Evolutionary conservation across 371 early-diverging fungal genomes (phyloP).

Genomic region (Massospora cicadina): DNA sequence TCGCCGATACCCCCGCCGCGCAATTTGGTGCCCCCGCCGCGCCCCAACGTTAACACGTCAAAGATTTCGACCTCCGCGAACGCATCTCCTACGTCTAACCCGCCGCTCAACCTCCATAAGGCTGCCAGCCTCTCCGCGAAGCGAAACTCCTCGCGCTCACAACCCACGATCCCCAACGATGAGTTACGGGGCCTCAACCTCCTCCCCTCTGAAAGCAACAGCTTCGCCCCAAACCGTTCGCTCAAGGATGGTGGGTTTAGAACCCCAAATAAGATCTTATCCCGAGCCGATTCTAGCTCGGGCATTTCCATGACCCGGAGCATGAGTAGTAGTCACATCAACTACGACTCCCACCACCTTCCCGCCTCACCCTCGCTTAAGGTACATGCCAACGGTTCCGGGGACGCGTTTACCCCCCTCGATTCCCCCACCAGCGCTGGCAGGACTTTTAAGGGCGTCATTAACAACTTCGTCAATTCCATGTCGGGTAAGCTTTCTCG

Average conservation of each 20-base stretch:
- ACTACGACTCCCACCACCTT: not conserved
- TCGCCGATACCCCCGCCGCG: constrained; percentile 7
- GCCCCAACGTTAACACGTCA: constrained; percentile 10
- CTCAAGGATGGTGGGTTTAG: constrained; percentile 1
- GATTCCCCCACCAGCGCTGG: not conserved
- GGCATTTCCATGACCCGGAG: constrained; percentile 7
- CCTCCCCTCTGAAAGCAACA: not conserved
- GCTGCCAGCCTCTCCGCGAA: not conserved
- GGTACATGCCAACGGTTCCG: not conserved
- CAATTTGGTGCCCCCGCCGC: constrained; percentile 9
- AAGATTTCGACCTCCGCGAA: constrained; percentile 7
- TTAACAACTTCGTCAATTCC: constrained; percentile 41
- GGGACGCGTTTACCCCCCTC: not conserved
- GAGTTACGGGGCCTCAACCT: constrained; percentile 6
- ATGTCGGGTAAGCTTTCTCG: constrained; percentile 23
- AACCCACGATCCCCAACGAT: constrained; percentile 1
- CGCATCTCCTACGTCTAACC: constrained; percentile 6
- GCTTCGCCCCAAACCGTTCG: not conserved
- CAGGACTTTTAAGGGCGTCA: constrained; percentile 38
- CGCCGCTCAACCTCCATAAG: not conserved
- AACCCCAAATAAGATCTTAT: not conserved
- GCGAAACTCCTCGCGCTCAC: not conserved
- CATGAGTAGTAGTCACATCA: constrained; percentile 3
- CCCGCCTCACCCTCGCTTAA: constrained; percentile 5
- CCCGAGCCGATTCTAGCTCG: not conserved